Base-by-base conservation (phyloP, 306 rosid genomes). In the Malus orientalis region DNA sequence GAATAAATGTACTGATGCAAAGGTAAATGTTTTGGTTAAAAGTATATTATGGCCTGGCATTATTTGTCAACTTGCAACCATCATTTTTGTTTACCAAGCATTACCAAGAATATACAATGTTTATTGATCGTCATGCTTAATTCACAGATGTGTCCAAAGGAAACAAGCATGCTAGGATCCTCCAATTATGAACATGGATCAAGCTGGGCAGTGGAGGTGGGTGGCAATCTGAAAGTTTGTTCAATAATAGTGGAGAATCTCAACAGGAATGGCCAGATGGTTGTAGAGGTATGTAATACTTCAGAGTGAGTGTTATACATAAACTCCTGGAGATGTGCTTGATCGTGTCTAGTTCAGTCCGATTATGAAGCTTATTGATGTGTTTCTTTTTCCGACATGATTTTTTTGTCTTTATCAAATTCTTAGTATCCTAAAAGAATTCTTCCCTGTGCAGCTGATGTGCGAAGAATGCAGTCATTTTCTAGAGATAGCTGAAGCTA, bases 121-220 rank as follows among this genome's bases (percentile, higher is more conserved):
- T 59, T 69, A 36, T 38, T 44, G 49, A 73, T 45, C 19, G 63
- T 63, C 36, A 25, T 80, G 81, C 69, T 74, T 47, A 71, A 61
- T 88, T 74, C 72, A 73, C 86, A 88, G 98, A 74, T 82, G 85
- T 82, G 81, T 86, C 88, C 82, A 74, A 84, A 76, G 86, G 92
- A 87, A 83, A 66, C 85, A 59, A 90, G 90, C 74, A 81, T 69
- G 83, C 74, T 67, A 38, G 96, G 88, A 83, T 75, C 93, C 77
- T 78, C 91, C 13, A 74, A 75, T 69, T 85, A 82, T 77, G 89
- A 91, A 61, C 95, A 84, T 67, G 97, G 97, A 76, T 89, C 98
- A n/a, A 93, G 96, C 88, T 93, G 97, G 97, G 97, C 96, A 38
- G 91, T 93, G 91, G 98, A 93, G 81, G 98, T 93, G 74, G 98